A percentile compares a stretch with the other conserved stretches of the same genome.
Conservation (phyloP, 768 basidiomycete species). For the Mrakia hoshinonis region DNA sequence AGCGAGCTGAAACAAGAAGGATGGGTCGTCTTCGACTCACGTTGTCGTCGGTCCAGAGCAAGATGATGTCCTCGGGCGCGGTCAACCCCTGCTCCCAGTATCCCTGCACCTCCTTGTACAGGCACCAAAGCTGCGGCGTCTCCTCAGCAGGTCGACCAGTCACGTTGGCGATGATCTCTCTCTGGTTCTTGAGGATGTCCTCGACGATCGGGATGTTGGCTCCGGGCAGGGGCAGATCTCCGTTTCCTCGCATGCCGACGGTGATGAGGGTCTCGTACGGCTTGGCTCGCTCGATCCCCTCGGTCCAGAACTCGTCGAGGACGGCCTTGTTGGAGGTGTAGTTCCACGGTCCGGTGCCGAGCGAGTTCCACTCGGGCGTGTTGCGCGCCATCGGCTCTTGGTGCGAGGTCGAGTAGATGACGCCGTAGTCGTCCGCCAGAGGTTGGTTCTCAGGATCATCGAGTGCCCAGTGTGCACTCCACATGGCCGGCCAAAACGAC, state of each 20-base stretch:
- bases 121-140: constrained; percentile 51
- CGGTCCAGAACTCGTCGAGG: constrained; percentile 57
- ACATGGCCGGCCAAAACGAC: constrained; percentile 11
- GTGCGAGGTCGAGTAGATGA: constrained; percentile 50
- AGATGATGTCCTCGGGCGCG: constrained; percentile 57
- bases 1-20: too few species aligned
- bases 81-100: constrained; percentile 56
- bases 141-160: constrained; percentile 38
- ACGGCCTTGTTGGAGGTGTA: constrained; percentile 51
- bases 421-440: constrained; percentile 47
- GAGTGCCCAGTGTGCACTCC: constrained; percentile 33
- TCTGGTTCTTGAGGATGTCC: constrained; percentile 53
- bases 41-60: constrained; percentile 67
- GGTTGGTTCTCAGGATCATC: constrained; percentile 57
- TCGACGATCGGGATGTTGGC: constrained; percentile 35
- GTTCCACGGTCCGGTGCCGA: constrained; percentile 56
- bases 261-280: constrained; percentile 58
- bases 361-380: constrained; percentile 57
- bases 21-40: too few species aligned
- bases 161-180: constrained; percentile 51
- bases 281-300: constrained; percentile 53
- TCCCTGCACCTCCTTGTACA: constrained; percentile 56
- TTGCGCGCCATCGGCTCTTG: constrained; percentile 68
- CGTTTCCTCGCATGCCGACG: constrained; percentile 59
- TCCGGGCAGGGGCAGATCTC: constrained; percentile 39